Base-by-base conservation (phyloP, 2,329 filamentous ascomycete species). In the Colletotrichum tropicale region DNA sequence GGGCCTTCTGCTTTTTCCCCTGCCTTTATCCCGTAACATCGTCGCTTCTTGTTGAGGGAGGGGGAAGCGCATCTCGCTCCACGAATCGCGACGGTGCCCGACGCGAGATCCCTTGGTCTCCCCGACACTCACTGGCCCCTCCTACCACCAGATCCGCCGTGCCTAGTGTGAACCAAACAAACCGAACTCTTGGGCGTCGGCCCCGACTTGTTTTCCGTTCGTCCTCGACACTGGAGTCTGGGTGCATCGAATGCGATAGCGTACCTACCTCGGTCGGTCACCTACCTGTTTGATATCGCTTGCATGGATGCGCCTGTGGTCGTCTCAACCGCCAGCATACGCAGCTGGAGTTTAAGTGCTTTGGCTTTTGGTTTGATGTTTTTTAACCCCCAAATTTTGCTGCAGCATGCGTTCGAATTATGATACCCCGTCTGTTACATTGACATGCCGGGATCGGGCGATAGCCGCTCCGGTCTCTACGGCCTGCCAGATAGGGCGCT, bases 51-150 rank as follows among this genome's bases (percentile, higher is more conserved):
- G 38, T 52, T 43, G 26, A 61, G 65, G 65, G 48, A 30, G 52
- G 62, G 62, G 62, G 36, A 66, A 34, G 62, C 36, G 34, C 58
- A 70, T 43, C 56, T 43, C 70, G 73, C 64, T 75, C 70, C 64
- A 73, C 70, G 73, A 68, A 75, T 73, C 64, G 56, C 73, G 62
- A 75, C 26, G 26, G 62, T 67, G 55, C 56, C 64, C 69, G 62
- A 68, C 28, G 56, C 64, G 43, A 64, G 62, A 73, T 67, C 38
- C 38, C 36, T 70, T 60, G 60, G 60, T 56, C 32, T 32, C 16
- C 26, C 16, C 30, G 30, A 36, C 38, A n/a, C 56, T n/a, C n/a
- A 36, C 38, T 56, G 52, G 52, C 32, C n/a, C 16, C 36, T 34
- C 62, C 30, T 58, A 30, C 26, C 18, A 43, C 38, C 18, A 43